Evolutionary conservation across 257 asterid genomes (phyloP).

Genomic region (Solanum piurae): DNA sequence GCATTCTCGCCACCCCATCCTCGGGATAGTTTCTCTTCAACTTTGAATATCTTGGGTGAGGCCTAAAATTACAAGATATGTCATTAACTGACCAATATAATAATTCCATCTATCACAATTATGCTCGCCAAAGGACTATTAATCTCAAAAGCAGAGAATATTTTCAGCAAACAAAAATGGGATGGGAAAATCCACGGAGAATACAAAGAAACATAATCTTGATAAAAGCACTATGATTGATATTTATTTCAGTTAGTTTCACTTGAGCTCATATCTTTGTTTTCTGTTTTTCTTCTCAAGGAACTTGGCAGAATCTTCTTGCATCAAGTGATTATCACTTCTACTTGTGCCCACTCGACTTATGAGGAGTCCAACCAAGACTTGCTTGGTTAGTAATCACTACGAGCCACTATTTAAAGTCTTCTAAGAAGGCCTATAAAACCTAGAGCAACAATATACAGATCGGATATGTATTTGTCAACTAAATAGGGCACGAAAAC

Average conservation of each 20-base stretch:
- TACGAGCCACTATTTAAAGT: background rate
- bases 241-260: background rate
- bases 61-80: constrained; percentile 40
- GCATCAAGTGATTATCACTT: background rate
- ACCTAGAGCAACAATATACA: background rate
- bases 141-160: background rate
- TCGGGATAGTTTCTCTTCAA: constrained; percentile 92
- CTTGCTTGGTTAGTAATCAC: background rate
- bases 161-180: background rate
- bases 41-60: constrained; percentile 50
- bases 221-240: background rate
- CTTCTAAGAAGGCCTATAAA: background rate
- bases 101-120: background rate
- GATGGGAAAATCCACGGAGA: background rate
- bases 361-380: background rate
- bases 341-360: background rate
- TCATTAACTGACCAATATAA: background rate
- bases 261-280: background rate
- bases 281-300: background rate
- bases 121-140: background rate
- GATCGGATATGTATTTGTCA: background rate
- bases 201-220: background rate
- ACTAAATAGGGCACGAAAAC: background rate
- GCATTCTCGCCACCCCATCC: constrained; percentile 99
- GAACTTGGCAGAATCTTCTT: background rate